phyloP scores from a whole-genome alignment of 352 stramenopile genomes.

The Globisporangium abappressorium region DNA sequence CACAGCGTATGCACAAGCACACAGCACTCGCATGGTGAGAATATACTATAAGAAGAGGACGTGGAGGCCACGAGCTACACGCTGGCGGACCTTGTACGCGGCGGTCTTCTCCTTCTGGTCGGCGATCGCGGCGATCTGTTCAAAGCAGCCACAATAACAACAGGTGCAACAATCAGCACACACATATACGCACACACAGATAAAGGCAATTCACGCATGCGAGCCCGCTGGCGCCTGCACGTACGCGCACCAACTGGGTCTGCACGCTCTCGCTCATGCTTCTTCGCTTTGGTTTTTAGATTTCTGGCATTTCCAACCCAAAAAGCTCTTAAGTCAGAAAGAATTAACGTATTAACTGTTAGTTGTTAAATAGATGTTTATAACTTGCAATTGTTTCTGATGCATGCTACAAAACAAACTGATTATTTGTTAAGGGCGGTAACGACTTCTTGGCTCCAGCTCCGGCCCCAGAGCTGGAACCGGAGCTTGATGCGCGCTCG shows the following conservation, averaged over 20 bases:
- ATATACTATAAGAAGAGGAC: not conserved
- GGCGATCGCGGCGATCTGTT: constrained; percentile 57
- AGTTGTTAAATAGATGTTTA: not conserved
- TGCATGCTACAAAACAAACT: constrained; percentile 22
- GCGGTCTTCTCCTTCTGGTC: constrained; percentile 79
- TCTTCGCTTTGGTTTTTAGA: constrained; percentile 16
- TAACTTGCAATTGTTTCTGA: not conserved
- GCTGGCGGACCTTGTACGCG: constrained; percentile 56
- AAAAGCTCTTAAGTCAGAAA: not conserved
- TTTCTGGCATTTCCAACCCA: constrained; percentile 11
- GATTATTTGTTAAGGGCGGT: constrained; percentile 54
- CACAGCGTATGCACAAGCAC: not conserved
- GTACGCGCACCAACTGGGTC: constrained; percentile 45
- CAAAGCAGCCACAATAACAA: not conserved
- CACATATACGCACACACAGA: not conserved
- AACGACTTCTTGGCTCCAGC: constrained; percentile 37
- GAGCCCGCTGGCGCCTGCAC: constrained; percentile 12
- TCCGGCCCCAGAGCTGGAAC: constrained; percentile 4
- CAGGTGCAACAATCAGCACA: not conserved
- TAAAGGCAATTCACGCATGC: too few species aligned
- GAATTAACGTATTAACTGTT: not conserved
- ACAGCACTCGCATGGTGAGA: not conserved
- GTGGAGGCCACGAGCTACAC: not conserved
- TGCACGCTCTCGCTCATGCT: constrained; percentile 30
- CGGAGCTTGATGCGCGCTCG: constrained; percentile 27